Base-by-base conservation (phyloP, 2,329 filamentous ascomycete genomes). In the Cladophialophora chaetospira region DNA sequence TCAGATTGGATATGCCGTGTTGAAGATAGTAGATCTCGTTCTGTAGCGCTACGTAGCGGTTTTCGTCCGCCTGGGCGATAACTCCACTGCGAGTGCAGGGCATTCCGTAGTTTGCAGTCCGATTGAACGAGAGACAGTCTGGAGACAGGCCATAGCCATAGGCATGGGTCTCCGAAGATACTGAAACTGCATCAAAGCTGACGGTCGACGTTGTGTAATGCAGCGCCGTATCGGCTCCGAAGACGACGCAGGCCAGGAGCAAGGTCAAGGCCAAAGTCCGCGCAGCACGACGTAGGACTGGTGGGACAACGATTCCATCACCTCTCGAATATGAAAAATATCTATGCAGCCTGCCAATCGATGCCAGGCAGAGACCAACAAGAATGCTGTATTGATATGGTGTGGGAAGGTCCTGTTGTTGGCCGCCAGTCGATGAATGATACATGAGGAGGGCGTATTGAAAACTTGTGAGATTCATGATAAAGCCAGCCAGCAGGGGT, bases 341-440 rank as follows among this genome's bases (percentile, higher is more conserved):
- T 29, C 57, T 55, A 17, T 48, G 29, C 29, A 66, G 43, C 54
- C 62, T 53, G 10, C 57, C 60, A 23, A 52, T 60, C 25, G 62
- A 64, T 17, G 62, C 62, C 29, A 63, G n/a, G 31, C 58, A 59
- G 25, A 64, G 55, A 11, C 62, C 62, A 8, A 66, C 55, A 3
- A 66, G 55, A 15, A 66, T 53, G 26, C 57, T 63, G 50, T 63
- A 58, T 36, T 66, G 63, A 43, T 64, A 66, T 2, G 63, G 63
- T 5, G 63, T 64, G 10, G 63, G 62, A 4, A 66, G 51, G 19
- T 56, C 48, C 15, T 53, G 54, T 25, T 65, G 55, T 4, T 59
- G 45, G 5, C 33, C 21, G 10, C 47, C 38, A 8, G 38, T 55
- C 19, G 56, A 58, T 26, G 58, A 55, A 8, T 48, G 53, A 36